Conservation (phyloP, 1,139 yeast species). For the Pichia sp. region DNA sequence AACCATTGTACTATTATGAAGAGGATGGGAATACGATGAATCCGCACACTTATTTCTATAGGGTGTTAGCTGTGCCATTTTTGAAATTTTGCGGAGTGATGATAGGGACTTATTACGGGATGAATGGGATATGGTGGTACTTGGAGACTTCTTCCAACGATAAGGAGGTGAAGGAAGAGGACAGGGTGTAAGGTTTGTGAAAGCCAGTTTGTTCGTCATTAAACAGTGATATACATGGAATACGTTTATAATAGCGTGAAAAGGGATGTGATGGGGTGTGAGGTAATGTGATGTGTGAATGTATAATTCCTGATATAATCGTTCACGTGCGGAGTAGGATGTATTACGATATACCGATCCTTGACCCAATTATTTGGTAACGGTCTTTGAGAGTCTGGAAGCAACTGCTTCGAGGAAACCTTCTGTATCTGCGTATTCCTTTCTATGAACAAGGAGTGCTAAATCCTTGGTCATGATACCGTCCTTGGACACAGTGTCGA, state of each 20-base stretch:
- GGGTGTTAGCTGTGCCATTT: slow-evolving; percentile 36
- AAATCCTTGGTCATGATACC: slow-evolving; percentile 94
- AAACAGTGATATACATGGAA: neutral
- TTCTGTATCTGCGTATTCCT: slow-evolving; percentile 78
- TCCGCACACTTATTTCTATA: slow-evolving; percentile 32
- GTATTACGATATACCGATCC: too few species aligned
- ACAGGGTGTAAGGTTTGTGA: neutral
- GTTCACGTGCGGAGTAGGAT: neutral
- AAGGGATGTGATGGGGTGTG: too few species aligned
- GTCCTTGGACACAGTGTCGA: slow-evolving; percentile 80
- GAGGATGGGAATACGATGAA: slow-evolving; percentile 21
- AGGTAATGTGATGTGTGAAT: too few species aligned
- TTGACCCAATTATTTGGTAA: slow-evolving; percentile 6
- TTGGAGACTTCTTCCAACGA: slow-evolving; percentile 25
- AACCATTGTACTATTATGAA: too few species aligned
- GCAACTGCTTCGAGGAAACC: slow-evolving; percentile 86
- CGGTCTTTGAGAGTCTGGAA: slow-evolving; percentile 28
- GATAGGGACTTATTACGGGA: slow-evolving; percentile 35
- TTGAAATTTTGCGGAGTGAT: slow-evolving; percentile 34
- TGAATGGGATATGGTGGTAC: slow-evolving; percentile 34
- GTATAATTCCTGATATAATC: neutral
- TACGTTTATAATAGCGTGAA: too few species aligned
- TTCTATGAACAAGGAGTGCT: slow-evolving; percentile 79
- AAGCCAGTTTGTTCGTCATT: slow-evolving; percentile 7
- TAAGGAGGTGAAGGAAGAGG: neutral